Percentiles rank a stretch among this genome's conserved stretches.
These are phyloP conservation scores for Tuber calosporum DNA, from an alignment of 495 filamentous ascomycete species.

Conservation along the genomic window DNA sequence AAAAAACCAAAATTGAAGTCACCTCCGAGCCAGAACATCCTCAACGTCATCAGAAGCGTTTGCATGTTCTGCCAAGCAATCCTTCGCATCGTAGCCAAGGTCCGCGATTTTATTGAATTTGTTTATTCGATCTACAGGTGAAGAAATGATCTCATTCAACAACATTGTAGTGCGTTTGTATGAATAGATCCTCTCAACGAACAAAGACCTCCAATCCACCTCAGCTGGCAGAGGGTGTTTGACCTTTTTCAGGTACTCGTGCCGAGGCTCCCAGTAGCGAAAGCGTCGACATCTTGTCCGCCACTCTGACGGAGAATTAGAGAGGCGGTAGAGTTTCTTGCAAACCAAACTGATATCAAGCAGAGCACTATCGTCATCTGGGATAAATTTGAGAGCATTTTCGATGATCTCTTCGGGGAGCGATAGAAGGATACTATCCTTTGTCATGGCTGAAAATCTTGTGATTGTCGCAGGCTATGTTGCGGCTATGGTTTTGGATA, in stretches of 20 bases:
- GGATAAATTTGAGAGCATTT: constrained; percentile 56
- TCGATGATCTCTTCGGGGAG: constrained; percentile 72
- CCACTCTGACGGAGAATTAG: constrained; percentile 70
- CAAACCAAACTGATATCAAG: constrained; percentile 49
- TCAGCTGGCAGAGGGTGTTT: constrained; percentile 44
- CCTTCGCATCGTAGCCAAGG: constrained; percentile 81
- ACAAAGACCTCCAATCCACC: constrained; percentile 72
- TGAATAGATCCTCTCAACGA: constrained; percentile 51
- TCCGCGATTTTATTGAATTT: constrained; percentile 61
- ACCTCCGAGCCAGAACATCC: constrained; percentile 80
- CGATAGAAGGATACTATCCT: constrained; percentile 31
- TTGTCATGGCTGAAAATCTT: constrained; percentile 11
- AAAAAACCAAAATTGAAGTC: constrained; percentile 17
- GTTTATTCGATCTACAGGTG: constrained; percentile 60
- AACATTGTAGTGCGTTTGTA: constrained; percentile 52
- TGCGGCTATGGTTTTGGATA: neutral
- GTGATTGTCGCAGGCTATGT: neutral
- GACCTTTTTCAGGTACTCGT: constrained; percentile 56
- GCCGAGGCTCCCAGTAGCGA: constrained; percentile 63
- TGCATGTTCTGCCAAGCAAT: constrained; percentile 64
- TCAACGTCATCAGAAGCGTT: constrained; percentile 51
- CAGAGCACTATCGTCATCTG: constrained; percentile 48
- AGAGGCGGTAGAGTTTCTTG: constrained; percentile 57
- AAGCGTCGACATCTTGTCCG: constrained; percentile 64
- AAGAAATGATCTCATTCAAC: constrained; percentile 63